These are phyloP conservation scores for Hyaloscypha bicolor DNA, from an alignment of 495 filamentous ascomycete species.

Conservation along the genomic window DNA sequence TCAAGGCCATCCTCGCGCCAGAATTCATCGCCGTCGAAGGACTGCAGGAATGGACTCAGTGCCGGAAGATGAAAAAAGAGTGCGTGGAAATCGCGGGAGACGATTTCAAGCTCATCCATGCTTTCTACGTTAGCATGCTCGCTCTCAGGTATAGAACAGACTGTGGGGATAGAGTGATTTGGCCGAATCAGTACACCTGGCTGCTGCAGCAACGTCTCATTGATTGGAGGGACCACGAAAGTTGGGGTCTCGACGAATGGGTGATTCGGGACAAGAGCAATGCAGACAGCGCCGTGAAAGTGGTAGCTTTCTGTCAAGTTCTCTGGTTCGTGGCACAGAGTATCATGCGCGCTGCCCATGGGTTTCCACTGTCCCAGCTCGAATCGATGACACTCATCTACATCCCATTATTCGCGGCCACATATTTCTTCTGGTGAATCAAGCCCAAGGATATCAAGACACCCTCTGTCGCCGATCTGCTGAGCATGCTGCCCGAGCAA, in stretches of 20 bases:
- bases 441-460: conserved; percentile 42
- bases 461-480: conserved; percentile 39
- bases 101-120: conserved; percentile 37
- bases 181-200: conserved; percentile 42
- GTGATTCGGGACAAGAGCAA: conserved; percentile 43
- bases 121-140: conserved; percentile 45
- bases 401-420: conserved; percentile 38
- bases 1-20: conserved; percentile 39
- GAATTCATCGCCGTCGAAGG: conserved; percentile 44
- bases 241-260: conserved; percentile 38
- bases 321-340: conserved; percentile 39
- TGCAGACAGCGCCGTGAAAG: conserved; percentile 39
- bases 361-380: conserved; percentile 39
- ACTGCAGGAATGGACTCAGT: conserved; percentile 43
- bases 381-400: conserved; percentile 43
- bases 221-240: conserved; percentile 33
- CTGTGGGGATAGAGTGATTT: conserved; percentile 35
- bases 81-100: conserved; percentile 29
- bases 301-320: conserved; percentile 37
- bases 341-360: conserved; percentile 34
- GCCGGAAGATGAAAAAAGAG: conserved; percentile 34
- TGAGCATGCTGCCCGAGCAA: conserved; percentile 35
- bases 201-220: conserved; percentile 36
- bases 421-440: conserved; percentile 44
- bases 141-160: conserved; percentile 39